Evolutionary conservation across 805 yeast genomes (phyloP), one percentile per base, ranked within the genome.

Genomic region (Hemisphaericaspora nanyangensis): DNA sequence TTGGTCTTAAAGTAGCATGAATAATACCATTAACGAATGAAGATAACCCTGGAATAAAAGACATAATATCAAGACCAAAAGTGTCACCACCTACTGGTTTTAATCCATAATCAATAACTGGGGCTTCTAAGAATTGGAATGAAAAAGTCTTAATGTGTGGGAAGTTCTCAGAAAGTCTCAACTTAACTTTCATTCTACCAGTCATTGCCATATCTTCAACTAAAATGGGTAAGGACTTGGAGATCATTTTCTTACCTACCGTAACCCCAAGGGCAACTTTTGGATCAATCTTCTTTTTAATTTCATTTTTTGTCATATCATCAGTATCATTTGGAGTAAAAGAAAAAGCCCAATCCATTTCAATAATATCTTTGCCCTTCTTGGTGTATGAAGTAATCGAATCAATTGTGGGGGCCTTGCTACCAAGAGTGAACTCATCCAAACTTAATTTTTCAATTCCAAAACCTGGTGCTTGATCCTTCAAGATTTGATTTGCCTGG

Each of bases 31-130:
- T 84, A 38, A 85, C 89, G 53, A 85, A 80, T 3, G 79, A 68
- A 17, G 86, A 74, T 54, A 85, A 75, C 45, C 93, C 93, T 4
- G 95, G 95, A 47, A 85, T 74, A 50, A 85, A 72, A 3, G 90
- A 80, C 95, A 85, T 85, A 49, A 85, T 76, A 63, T 85, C 95
- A 31, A 85, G 55, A 45, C 95, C 95, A 44, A 85, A 72, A n/a
- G 90, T 81, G 56, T 85, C 91, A 64, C 95, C 93, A 58, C 93
- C 93, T 38, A 85, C 83, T 7, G 95, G 95, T 56, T 85, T 85
- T 68, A 85, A 74, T 16, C 80, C 82, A 57, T 84, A 85, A 55
- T 82, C 90, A 54, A 85, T 82, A 22, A 74, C 70, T 28, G 93
- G 93, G 15, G 91, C 83, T 57, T 85, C 91, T 52, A 85, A 65